Percentiles rank a stretch among this genome's conserved stretches.
These are phyloP conservation scores for Candida nonsorbophila DNA, from an alignment of 805 yeast species.

Conservation along the genomic window DNA sequence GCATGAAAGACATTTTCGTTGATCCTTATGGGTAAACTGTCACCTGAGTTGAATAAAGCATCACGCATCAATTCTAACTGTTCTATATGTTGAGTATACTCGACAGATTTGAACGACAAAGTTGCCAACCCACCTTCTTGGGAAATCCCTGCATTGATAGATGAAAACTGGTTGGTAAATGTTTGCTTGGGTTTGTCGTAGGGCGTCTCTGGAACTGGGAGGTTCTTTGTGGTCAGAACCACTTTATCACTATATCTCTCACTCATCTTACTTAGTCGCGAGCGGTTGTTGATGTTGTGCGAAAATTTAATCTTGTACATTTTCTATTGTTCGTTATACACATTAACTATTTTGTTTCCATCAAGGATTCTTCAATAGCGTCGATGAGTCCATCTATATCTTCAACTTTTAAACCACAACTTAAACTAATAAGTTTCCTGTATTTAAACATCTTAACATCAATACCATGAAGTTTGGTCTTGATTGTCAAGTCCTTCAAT, in stretches of 20 bases:
- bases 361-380: slow-evolving; percentile 54
- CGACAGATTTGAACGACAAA: slow-evolving; percentile 36
- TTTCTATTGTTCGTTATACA: no score
- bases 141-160: slow-evolving; percentile 35
- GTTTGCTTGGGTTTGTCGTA: slow-evolving; percentile 14
- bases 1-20: slow-evolving; percentile 13
- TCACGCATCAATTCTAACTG: slow-evolving; percentile 27
- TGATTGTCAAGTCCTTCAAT: slow-evolving; percentile 44
- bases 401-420: slow-evolving; percentile 73
- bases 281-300: no score
- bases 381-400: slow-evolving; percentile 78
- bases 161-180: slow-evolving; percentile 20
- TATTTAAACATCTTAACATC: slow-evolving; percentile 65
- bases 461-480: slow-evolving; percentile 37
- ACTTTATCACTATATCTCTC: no score
- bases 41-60: slow-evolving; percentile 13
- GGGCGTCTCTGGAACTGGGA: slow-evolving; percentile 8
- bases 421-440: slow-evolving; percentile 67
- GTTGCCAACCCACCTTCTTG: slow-evolving; percentile 37
- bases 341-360: no score
- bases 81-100: slow-evolving; percentile 30
- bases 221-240: no score
- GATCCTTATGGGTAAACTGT: slow-evolving; percentile 11
- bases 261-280: no score
- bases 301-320: no score